Base-by-base conservation (phyloP, 768 basidiomycete species). In the Suillus alpinus region DNA sequence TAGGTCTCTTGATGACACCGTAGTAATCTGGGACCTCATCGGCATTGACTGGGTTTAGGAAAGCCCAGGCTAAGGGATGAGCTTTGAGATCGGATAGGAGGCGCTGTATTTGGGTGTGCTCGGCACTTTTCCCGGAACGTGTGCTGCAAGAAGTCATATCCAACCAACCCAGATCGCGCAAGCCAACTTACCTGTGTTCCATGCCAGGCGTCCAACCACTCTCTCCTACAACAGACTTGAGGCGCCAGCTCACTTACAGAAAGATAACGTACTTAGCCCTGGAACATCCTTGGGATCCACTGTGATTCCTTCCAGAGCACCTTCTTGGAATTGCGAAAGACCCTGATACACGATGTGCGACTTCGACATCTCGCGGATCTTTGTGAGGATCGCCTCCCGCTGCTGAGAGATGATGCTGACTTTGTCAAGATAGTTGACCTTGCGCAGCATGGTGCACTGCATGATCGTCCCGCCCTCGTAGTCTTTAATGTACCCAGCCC, bases 401-500 rank as follows among this genome's bases (percentile, higher is more conserved):
- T 99, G 97, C 62, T 78, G 79, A 4, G 84, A 78, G 59, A 98
- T 78, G 63, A 91, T 86, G 58, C 85, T 85, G 34, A 84, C 80
- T 62, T 92, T 94, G 65, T 90, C 81, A 62, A 95, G 81, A 69
- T 98, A 99, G 70, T 94, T 86, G 63, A 98, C 86, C 71, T 92
- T 93, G 56, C 83, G 86, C n/a, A 99, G 75, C 92, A 99, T 89
- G 6, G 89, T 89, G 70, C 97, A 99, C 73, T 95, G 93, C 95
- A 99, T 98, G 77, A 98, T 94, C 49, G 96, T 99, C 18, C 94
- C 95, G 43, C 96, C 96, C 74, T 99, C 97, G 75, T 99, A 99
- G 73, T 99, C 97, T 73, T 98, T 99, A 86, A 99, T 98, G 74
- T 99, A 98, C 12, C 95, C 97, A 0, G 96, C 95, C 97, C 97